phyloP scores from a whole-genome alignment of 352 stramenopile genomes.

The Phytophthora tubulina region DNA sequence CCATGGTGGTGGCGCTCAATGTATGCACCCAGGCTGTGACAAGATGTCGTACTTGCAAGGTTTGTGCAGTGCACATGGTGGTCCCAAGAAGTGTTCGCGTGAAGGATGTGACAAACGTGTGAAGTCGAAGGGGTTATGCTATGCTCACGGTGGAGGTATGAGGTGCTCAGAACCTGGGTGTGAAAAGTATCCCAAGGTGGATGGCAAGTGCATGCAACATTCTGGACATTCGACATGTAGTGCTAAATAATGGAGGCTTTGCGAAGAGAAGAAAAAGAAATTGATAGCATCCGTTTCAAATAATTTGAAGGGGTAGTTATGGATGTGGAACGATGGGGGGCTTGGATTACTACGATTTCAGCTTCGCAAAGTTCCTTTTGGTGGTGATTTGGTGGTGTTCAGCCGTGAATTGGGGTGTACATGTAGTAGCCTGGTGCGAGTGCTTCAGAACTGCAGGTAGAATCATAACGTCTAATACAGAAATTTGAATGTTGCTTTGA shows the following conservation, averaged over 20 bases:
- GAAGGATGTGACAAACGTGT: conserved; percentile 44
- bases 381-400: too few relatives aligned
- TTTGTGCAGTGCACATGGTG: conserved; percentile 59
- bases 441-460: too few relatives aligned
- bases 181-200: conserved; percentile 2
- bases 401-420: too few relatives aligned
- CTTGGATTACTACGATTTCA: too few relatives aligned
- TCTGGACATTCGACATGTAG: not conserved
- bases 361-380: too few relatives aligned
- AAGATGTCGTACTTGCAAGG: conserved; percentile 40
- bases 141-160: conserved; percentile 46
- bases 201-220: conserved; percentile 17
- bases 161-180: conserved; percentile 36
- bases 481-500: too few relatives aligned
- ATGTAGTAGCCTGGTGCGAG: too few relatives aligned
- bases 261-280: not conserved
- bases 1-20: conserved; percentile 12
- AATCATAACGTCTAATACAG: too few relatives aligned
- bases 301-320: too few relatives aligned
- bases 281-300: too few relatives aligned
- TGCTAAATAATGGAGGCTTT: not conserved
- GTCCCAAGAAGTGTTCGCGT: conserved; percentile 48
- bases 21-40: conserved; percentile 13
- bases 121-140: conserved; percentile 53
- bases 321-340: too few relatives aligned